Evolutionary conservation across 179 eudicot genomes (phyloP).

Genomic region (Nepenthes alata): DNA sequence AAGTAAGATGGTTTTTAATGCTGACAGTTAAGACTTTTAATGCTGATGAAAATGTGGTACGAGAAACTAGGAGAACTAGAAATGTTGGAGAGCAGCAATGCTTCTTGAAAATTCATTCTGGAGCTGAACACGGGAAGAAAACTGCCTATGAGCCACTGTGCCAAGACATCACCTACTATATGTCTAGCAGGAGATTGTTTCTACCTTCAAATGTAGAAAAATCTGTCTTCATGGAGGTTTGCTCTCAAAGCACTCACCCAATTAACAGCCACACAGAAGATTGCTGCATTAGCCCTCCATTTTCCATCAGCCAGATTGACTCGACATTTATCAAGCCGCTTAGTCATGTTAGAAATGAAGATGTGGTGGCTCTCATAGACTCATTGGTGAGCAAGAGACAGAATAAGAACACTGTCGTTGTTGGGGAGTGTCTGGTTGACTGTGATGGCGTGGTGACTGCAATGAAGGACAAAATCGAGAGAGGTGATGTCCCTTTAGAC

Average conservation of each 20-base stretch:
- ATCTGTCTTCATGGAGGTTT: conserved; percentile 21
- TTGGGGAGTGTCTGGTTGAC: conserved; percentile 3
- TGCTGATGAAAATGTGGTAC: no score
- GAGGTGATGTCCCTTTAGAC: conserved; percentile 30
- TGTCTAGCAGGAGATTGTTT: no score
- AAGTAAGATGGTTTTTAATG: no score
- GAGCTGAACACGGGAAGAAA: no score
- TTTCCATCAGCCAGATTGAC: background rate
- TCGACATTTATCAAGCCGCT: background rate
- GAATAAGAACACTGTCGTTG: conserved; percentile 10
- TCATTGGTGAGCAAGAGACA: conserved; percentile 21
- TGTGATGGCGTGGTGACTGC: conserved; percentile 18
- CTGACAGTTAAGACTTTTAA: no score
- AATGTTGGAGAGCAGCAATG: no score
- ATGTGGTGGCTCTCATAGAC: conserved; percentile 24
- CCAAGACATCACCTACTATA: no score
- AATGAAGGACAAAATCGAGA: conserved; percentile 32
- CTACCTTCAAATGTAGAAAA: conserved; percentile 45
- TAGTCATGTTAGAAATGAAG: conserved; percentile 12
- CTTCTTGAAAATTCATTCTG: no score
- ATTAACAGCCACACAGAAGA: background rate
- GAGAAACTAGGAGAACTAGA: no score
- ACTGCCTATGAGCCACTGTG: no score
- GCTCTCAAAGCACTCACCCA: conserved; percentile 18
- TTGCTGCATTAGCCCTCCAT: background rate